Base-by-base conservation (phyloP, 1,139 yeast genomes). In the Saccharomyces hybrid region DNA sequence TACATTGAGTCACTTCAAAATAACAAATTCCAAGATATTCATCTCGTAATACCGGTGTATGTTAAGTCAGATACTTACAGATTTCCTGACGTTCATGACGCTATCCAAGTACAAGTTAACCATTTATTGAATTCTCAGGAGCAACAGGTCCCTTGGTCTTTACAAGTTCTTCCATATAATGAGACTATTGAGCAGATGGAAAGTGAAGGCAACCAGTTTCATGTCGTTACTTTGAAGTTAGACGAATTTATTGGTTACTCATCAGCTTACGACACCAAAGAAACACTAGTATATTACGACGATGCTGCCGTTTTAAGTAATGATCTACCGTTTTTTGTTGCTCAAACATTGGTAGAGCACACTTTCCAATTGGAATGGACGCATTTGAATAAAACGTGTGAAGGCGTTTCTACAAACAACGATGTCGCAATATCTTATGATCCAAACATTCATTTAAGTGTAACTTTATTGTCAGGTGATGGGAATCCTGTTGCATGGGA, bases 401-500 rank as follows among this genome's bases (percentile, higher is more conserved):
- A 28, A 53, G 54, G 53, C 48, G 61, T 47, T 51, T 59, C 56
- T 55, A 54, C 46, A 5, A 53, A 51, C 7, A 56, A 60, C 47
- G 63, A 60, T 31, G 75, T 71, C 55, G 71, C 81, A 2, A 73
- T 81, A 25, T 79, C 83, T 0, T 86, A 85, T 65, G 76, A 85
- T 2, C 81, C 90, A 1, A 72, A 77, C 38, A 82, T 84, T 58
- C 88, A 85, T 63, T 63, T 86, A 49, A 84, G 89, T 3, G 79
- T 88, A 61, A 85, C 90, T 42, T 69, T 84, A 47, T 67, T 83
- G 54, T 68, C 70, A 8, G 88, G 86, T 16, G 84, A 78, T 51
- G 83, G 81, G 0, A 65, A 71, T 13, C 79, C 80, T 3, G 67
- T 82, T 5, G 73, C 73, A 1, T 85, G 89, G 90, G 83, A 82